phyloP scores from a whole-genome alignment of 2,329 filamentous ascomycete genomes.

The Verticillium zaregamsianum region DNA sequence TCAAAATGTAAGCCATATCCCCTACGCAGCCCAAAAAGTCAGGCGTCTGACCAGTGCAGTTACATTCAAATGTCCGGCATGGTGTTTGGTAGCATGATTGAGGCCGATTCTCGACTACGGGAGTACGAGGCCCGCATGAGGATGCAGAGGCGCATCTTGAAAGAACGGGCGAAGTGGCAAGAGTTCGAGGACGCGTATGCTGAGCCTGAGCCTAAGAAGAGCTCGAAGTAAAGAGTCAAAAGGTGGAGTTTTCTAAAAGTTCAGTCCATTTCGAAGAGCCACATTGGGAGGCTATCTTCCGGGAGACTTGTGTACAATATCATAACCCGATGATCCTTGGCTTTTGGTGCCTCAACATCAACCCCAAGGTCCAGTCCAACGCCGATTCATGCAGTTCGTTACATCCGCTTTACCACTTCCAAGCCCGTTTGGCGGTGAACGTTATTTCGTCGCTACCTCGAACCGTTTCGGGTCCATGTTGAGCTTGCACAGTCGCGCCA shows the following conservation, averaged over 20 bases:
- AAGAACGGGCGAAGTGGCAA: constrained; percentile 66
- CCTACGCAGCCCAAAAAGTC: neutral
- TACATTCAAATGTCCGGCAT: constrained; percentile 84
- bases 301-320: neutral
- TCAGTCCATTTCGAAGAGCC: neutral
- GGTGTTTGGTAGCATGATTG: constrained; percentile 73
- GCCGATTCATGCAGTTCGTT: constrained; percentile 23
- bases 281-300: neutral
- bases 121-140: constrained; percentile 63
- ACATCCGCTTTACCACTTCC: neutral
- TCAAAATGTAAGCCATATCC: constrained; percentile 61
- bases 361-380: constrained; percentile 18
- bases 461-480: constrained; percentile 94
- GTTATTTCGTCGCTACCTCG: constrained; percentile 33
- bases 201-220: constrained; percentile 40
- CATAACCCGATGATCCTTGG: neutral
- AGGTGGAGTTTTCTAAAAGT: neutral
- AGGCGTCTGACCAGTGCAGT: constrained; percentile 34
- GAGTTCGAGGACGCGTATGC: constrained; percentile 59
- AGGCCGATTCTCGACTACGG: constrained; percentile 66
- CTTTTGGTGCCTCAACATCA: neutral
- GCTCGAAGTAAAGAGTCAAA: constrained; percentile 13
- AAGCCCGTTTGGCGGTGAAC: neutral
- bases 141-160: constrained; percentile 57
- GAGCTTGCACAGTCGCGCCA: constrained; percentile 86